A percentile compares a stretch with the other conserved stretches of the same genome.
These are phyloP conservation scores for Sclerotiophoma versabilis DNA, from an alignment of 2,329 filamentous ascomycete genomes.

Conservation along the genomic window DNA sequence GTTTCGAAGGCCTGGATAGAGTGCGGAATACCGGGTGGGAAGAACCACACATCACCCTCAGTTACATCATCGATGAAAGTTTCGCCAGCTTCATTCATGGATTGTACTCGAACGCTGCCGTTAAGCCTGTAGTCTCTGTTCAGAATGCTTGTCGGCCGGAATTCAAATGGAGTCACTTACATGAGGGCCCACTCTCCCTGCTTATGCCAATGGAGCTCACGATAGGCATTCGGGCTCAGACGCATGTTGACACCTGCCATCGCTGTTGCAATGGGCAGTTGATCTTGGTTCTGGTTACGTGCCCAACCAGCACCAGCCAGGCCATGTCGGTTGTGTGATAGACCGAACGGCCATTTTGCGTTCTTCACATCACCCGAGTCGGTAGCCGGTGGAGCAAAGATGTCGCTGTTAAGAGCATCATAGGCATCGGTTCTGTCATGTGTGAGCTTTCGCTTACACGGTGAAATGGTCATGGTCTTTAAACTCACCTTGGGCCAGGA, in stretches of 20 bases:
- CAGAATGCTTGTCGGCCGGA: neutral
- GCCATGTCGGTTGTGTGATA: slow-evolving; percentile 52
- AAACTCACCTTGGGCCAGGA: slow-evolving; percentile 43
- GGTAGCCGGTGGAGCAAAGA: slow-evolving; percentile 50
- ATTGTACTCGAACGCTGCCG: slow-evolving; percentile 59
- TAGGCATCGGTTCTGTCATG: slow-evolving; percentile 24
- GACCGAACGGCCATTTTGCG: slow-evolving; percentile 53
- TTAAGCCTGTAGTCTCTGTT: slow-evolving; percentile 42
- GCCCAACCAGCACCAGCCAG: slow-evolving; percentile 51
- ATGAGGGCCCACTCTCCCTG: slow-evolving; percentile 60
- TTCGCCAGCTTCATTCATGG: slow-evolving; percentile 62
- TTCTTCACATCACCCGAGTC: slow-evolving; percentile 50
- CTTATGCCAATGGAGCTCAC: slow-evolving; percentile 70
- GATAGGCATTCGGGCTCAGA: slow-evolving; percentile 58
- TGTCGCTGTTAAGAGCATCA: slow-evolving; percentile 51
- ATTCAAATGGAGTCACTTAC: neutral
- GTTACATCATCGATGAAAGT: slow-evolving; percentile 53
- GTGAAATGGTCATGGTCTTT: neutral
- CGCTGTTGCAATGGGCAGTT: slow-evolving; percentile 49
- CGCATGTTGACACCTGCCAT: slow-evolving; percentile 56
- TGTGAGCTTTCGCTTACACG: neutral
- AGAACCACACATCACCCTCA: slow-evolving; percentile 48
- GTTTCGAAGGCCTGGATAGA: slow-evolving; percentile 63
- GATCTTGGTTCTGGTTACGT: slow-evolving; percentile 49
- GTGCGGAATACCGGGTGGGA: slow-evolving; percentile 46